These are phyloP conservation scores for Wickerhamiella kurtzmanii DNA, from an alignment of 805 yeast genomes.

Conservation along the genomic window DNA sequence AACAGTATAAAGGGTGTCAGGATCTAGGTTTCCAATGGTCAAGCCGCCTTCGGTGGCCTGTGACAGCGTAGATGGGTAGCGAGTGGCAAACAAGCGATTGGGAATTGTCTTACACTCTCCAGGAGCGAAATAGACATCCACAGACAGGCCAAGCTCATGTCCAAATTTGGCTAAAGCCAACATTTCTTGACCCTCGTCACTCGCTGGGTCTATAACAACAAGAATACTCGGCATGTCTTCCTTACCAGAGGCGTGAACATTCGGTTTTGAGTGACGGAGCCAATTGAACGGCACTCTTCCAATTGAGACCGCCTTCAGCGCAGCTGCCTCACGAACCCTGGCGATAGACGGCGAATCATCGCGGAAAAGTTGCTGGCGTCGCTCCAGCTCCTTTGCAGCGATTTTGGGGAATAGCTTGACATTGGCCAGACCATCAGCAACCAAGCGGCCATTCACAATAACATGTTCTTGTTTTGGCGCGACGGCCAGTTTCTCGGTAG, in stretches of 20 bases:
- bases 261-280: background rate
- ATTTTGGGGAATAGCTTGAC: background rate
- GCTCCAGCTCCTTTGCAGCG: background rate
- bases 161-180: slow-evolving; percentile 30
- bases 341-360: background rate
- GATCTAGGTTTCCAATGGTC: slow-evolving; percentile 37
- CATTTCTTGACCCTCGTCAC: slow-evolving; percentile 52
- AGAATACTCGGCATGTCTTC: background rate
- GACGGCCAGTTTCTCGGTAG: background rate
- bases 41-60: slow-evolving; percentile 21
- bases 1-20: slow-evolving; percentile 37
- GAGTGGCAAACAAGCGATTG: slow-evolving; percentile 12
- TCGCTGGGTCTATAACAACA: slow-evolving; percentile 52
- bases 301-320: background rate
- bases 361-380: background rate
- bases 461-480: background rate
- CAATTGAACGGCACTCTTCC: background rate
- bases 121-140: slow-evolving; percentile 29
- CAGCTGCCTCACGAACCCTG: background rate
- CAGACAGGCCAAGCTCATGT: slow-evolving; percentile 18
- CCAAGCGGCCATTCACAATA: background rate
- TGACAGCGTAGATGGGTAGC: slow-evolving; percentile 13
- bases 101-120: slow-evolving; percentile 8
- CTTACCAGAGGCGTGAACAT: background rate
- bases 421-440: background rate